Evolutionary conservation across 2,329 filamentous ascomycete species (phyloP), one percentile per base, ranked within the genome.

Genomic region (Chaetomium globosum): DNA sequence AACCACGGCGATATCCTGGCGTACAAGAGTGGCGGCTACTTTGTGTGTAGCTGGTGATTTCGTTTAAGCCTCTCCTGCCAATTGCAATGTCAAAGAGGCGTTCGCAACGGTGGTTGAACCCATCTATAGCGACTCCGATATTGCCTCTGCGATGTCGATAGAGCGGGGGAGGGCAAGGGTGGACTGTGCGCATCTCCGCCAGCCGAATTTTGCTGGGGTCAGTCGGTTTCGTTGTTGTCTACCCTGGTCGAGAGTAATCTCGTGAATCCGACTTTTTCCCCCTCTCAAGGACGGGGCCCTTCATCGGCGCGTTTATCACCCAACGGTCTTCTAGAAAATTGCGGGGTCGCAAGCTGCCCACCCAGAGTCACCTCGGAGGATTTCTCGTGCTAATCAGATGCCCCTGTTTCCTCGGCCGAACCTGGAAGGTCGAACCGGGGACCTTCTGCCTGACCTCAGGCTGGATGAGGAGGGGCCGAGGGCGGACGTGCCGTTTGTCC

Each of bases 251-350:
- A 72, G 73, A 72, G 77, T 76, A 80, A 80, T 81, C 77, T 81
- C 76, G 75, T 78, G 78, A 80, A 80, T n/a, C 79, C 77, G 76
- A 78, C 74, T 77, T 78, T 75, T 65, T 46, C 64, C 73, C 75
- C 66, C 71, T 79, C 72, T 76, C 66, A 72, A 71, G 28, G 36
- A 59, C 57, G 64, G 65, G 69, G 71, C 69, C 71, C 74, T 68
- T 74, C 67, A 70, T 73, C 74, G 75, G 74, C 75, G 75, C 73
- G 73, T 78, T 77, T 77, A 74, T 75, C 68, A 52, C 67, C 79
- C 78, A 81, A 81, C 79, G 78, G 77, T 76, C 75, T 78, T 80
- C 75, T 78, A 78, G 75, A 79, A 78, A 78, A 77, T 75, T 78
- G 77, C 77, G 80, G 80, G 80, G 77, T 73, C 80, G 70, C 66